Evolutionary conservation across 169 alveolate genomes (phyloP), one percentile per base, ranked within the genome.

Genomic region (Babesia ovata): DNA sequence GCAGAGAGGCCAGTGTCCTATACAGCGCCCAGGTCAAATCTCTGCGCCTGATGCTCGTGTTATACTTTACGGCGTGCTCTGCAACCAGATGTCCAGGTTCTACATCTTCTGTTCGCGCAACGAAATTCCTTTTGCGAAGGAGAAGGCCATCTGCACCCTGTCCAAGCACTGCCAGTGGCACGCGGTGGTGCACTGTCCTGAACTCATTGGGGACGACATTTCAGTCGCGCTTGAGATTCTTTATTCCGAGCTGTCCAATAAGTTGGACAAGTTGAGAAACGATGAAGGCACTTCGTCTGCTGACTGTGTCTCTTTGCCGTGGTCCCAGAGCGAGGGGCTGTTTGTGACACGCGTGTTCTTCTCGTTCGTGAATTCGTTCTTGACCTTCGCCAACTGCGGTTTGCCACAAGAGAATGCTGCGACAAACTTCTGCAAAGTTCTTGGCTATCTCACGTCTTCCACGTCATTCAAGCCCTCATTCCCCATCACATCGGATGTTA

Each of bases 351-450:
- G 82, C 13, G 83, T 79, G 52, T 52, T 79, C 39, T 79, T 49
- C 33, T 61, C 74, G 36, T 24, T 63, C 6, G 26, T 79, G 60
- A 62, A 79, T 54, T 70, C 87, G 45, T 79, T 56, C 39, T 45
- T 79, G 39, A 79, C 87, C 26, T 60, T 79, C 14, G 87, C 62
- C 24, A 79, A 79, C 60, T 79, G 77, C 46, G 87, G 87, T 0
- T 28, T 79, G 45, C 29, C 60, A 7, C 48, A 58, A 13, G 74
- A 61, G 2, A 22, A 44, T 12, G 63, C 60, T 13, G 63, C 48
- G 28, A 52, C 70, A 22, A 63, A 56, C 45, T 79, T 65, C 49
- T 63, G 83, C 69, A 79, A 79, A 36, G 63, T 79, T 7, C 33
- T 79, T 22, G 61, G 61, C 1, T 79, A 54, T 42, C 59, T 79